A percentile compares a stretch with the other conserved stretches of the same genome.
phyloP scores from a whole-genome alignment of 257 asterid genomes.

The Solanum sitiens region DNA sequence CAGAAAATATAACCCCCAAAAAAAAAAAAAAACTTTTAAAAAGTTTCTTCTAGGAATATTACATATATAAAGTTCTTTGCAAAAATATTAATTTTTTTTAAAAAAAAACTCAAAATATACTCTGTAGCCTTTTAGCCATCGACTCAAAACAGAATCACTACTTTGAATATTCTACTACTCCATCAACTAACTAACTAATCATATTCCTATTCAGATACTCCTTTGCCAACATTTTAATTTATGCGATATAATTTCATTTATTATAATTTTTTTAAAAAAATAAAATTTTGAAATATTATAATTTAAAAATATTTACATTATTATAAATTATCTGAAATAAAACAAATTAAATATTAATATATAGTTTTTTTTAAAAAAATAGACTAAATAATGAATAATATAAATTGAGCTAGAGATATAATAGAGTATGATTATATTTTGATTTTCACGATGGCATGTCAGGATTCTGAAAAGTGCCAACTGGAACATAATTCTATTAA shows the following conservation, averaged over 20 bases:
- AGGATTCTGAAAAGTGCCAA: background rate
- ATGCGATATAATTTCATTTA: too few species aligned
- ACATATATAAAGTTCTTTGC: background rate
- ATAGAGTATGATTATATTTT: background rate
- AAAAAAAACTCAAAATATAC: background rate
- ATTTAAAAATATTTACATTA: too few species aligned
- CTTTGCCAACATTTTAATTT: too few species aligned
- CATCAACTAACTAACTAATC: background rate
- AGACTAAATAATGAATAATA: too few species aligned
- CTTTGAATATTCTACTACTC: background rate
- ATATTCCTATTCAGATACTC: background rate
- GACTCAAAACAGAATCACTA: background rate
- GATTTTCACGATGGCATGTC: background rate
- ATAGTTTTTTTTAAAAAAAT: too few species aligned
- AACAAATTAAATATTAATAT: too few species aligned
- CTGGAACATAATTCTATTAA: background rate
- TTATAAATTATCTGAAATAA: too few species aligned
- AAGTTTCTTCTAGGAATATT: background rate
- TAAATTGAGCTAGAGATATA: too few species aligned
- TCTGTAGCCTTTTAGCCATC: background rate
- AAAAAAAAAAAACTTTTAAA: background rate
- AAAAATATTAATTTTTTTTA: too few species aligned
- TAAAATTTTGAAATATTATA: too few species aligned
- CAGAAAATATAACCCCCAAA: background rate
- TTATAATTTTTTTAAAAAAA: too few species aligned